A percentile compares a stretch with the other conserved stretches of the same genome.
Conservation (phyloP, 2,329 filamentous ascomycete genomes). For the Claviceps citrina region DNA sequence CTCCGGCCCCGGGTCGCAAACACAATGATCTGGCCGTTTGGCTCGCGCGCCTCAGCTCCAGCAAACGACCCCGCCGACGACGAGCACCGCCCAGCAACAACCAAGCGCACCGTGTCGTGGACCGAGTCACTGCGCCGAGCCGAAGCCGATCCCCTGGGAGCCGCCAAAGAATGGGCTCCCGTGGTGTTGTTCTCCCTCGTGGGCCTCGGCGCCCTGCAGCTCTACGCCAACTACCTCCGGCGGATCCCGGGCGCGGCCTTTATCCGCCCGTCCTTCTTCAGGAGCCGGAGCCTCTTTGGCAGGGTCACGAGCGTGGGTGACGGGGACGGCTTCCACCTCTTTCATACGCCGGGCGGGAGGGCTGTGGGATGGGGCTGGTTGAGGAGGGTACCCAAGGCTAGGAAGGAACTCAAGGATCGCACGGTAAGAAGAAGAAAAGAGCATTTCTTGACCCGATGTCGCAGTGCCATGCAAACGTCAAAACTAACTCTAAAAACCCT, state of each 20-base stretch:
- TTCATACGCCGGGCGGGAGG: conserved; percentile 83
- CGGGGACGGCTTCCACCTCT: conserved; percentile 89
- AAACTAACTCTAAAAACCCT: not conserved
- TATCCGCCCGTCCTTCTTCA: conserved; percentile 61
- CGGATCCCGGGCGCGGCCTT: conserved; percentile 66
- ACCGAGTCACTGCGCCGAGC: conserved; percentile 18
- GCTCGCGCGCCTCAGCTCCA: conserved; percentile 15
- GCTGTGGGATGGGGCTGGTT: conserved; percentile 87
- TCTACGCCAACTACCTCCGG: conserved; percentile 66
- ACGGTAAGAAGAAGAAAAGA: too few species aligned
- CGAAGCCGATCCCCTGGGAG: conserved; percentile 16
- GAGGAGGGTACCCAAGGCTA: conserved; percentile 54
- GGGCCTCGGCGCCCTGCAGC: conserved; percentile 23
- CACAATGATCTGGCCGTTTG: conserved; percentile 28
- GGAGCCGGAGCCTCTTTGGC: conserved; percentile 63
- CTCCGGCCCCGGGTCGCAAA: conserved; percentile 16
- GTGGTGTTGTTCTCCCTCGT: conserved; percentile 22
- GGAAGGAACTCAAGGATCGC: conserved; percentile 54
- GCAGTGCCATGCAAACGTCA: not conserved
- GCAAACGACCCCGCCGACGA: conserved; percentile 11
- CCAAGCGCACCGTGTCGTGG: conserved; percentile 22
- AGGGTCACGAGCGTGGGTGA: conserved; percentile 88
- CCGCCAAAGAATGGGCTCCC: conserved; percentile 25
- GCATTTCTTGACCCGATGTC: too few species aligned
- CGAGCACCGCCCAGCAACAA: conserved; percentile 10